Base-by-base conservation (phyloP, 306 rosid genomes). In the Inga oerstediana region DNA sequence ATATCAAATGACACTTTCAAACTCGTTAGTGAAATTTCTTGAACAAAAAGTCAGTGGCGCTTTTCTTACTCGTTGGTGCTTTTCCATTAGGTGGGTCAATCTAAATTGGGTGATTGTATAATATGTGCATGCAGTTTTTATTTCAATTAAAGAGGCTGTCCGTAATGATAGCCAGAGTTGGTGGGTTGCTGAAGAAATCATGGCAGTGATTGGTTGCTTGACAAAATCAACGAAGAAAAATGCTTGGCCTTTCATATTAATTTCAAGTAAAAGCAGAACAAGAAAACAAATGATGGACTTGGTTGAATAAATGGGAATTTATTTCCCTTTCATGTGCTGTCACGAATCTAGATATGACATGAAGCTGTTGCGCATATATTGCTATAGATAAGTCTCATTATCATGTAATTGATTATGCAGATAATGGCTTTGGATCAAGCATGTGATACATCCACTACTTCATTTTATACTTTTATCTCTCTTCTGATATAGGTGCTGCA, bases 121-220 rank as follows among this genome's bases (percentile, higher is more conserved):
- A 4, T 27, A 27, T 44, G 77, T 67, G 34, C 67, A 82, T 84
- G 83, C 39, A 56, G 69, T 16, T 76, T 56, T 79, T 75, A 75
- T 85, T 39, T 88, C 90, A 88, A 85, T 86, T 75, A 87, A 75
- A 65, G 79, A 76, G 82, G 85, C 74, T 79, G 43, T 32, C 59
- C 37, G 43, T n/a, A 20, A 79, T 65, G 19, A 77, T 72, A 43
- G 46, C 24, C 17, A 17, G 80, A 61, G 85, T 82, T 52, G 81
- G 88, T 88, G 88, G 84, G 77, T 45, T 52, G 79, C 81, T 76
- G 59, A 79, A 78, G 43, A 58, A 74, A 79, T 82, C 84, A 79
- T 76, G 86, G 82, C 75, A 70, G 66, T 72, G 75, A 84, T 83
- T 74, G 27, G 37, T 75, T 39, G 64, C 80, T 84, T 79, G 86